Base-by-base conservation (phyloP, 116 monocot genomes). In the Zostera marina region DNA sequence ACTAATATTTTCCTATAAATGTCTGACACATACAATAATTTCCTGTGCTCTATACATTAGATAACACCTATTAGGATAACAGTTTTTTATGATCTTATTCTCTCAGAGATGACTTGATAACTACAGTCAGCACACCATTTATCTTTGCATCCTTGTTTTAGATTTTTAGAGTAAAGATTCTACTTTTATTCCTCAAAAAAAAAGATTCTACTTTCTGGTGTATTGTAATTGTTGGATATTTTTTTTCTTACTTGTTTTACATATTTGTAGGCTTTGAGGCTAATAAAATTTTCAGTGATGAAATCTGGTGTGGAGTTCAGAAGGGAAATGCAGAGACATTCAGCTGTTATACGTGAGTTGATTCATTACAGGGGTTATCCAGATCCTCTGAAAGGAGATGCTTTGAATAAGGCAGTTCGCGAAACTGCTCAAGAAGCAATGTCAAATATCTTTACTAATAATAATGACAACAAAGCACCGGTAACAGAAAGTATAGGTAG, bases 271-370 rank as follows among this genome's bases (percentile, higher is more conserved):
- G 70, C 82, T 63, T 66, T 96, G 44, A 64, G 96, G 67, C 26
- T 89, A 45, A 85, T 96, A 63, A 96, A 96, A 62, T 96, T 76
- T 61, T 69, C 85, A 12, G 96, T 89, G 42, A 78, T 75, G 14
- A 96, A 96, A 68, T 89, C 89, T 20, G 96, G 96, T 14, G 53
- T 59, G 14, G 89, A 96, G 38, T 96, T 96, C 51, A 76, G 80
- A 58, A 82, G 85, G 63, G 89, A 89, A 78, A 85, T 89, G 89
- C 96, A 96, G 49, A 67, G 89, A 53, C 74, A 96, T 68, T 96
- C 96, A 22, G 68, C 71, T 14, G 70, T 68, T 16, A 63, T 89
- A 39, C 75, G 80, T 5, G 80, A 82, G 67, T 66, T 96, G 44
- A 56, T 85, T 64, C 96, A 96, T 69, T 96, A 85, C 68, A 96